Conservation (phyloP, 495 filamentous ascomycete species). For the Penicillium bialowiezense region DNA sequence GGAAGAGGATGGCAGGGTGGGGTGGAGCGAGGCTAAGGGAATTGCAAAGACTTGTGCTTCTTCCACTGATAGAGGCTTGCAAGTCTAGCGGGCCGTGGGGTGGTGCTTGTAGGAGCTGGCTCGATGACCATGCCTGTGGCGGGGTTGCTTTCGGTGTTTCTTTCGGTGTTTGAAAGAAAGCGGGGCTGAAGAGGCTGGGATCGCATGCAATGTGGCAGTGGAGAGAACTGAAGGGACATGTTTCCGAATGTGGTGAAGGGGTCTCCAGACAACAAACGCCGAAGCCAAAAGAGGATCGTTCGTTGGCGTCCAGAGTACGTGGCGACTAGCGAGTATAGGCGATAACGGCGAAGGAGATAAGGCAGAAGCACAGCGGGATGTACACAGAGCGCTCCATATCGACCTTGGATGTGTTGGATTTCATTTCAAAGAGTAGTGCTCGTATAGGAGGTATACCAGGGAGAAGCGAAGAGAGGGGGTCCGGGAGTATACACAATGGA, state of each 20-base stretch:
- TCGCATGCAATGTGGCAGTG: not conserved
- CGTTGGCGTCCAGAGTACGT: slow-evolving; percentile 2
- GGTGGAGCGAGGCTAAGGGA: too few species aligned
- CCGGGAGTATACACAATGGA: not conserved
- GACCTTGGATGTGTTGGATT: slow-evolving; percentile 15
- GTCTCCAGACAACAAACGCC: not conserved
- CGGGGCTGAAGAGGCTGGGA: not conserved
- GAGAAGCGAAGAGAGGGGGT: slow-evolving; percentile 1
- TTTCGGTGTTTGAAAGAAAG: not conserved
- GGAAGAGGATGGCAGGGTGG: too few species aligned
- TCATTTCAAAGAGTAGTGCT: slow-evolving; percentile 10
- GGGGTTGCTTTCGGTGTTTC: slow-evolving; percentile 1
- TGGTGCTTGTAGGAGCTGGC: too few species aligned
- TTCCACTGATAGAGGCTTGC: too few species aligned
- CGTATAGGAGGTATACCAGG: not conserved
- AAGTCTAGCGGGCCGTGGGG: too few species aligned
- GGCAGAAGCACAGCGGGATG: slow-evolving; percentile 43
- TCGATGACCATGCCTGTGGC: not conserved
- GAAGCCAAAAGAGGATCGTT: not conserved
- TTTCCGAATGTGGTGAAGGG: not conserved
- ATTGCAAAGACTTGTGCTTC: too few species aligned
- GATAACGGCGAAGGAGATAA: slow-evolving; percentile 44
- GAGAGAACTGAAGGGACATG: not conserved
- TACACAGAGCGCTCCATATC: slow-evolving; percentile 42
- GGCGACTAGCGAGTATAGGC: slow-evolving; percentile 33